Base-by-base conservation (phyloP, 2,329 filamentous ascomycete genomes). In the Coniella vitis region DNA sequence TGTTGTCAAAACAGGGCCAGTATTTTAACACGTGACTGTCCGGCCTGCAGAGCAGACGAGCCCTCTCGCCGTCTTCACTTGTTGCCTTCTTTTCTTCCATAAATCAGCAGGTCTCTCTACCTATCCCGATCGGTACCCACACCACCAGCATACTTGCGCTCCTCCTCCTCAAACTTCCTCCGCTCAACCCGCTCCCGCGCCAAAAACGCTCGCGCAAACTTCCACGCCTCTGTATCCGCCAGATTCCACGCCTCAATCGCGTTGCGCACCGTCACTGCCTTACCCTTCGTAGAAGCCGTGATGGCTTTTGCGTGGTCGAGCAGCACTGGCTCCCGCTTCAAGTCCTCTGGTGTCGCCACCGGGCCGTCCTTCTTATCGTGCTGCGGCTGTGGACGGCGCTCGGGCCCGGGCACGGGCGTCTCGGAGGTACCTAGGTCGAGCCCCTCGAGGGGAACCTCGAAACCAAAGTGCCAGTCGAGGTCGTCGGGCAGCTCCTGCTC, bases 391-490 rank as follows among this genome's bases (percentile, higher is more conserved):
- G 76, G 75, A 48, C 74, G 69, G 38, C 74, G 71, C 58, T 83
- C 76, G 2, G 79, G 76, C 2, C 76, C 75, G 0, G 79, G 76
- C 5, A 79, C 74, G 0, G 80, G 78, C 1, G 79, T 76, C 56
- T 75, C 70, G 13, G 76, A 77, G 53, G 76, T 75, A 40, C 73
- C 76, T 22, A 73, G 70, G 36, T 74, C 65, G 4, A 76, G 71
- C 10, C 70, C 68, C 17, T 72, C 67, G 40, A 74, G 73, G 2
- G 90, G 87, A 9, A 96, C 75, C 13, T 75, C 72, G 65, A 97
- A 97, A 47, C 91, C 93, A 62, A 97, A 88, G 57, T 85, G 78
- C 89, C 90, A 97, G 61, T 91, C 85, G 2, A 95, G 71, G 55
- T 93, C 86, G n/a, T 76, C 65, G 3, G 84, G 81, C 7, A 84